phyloP scores from a whole-genome alignment of 345 rosid species.

The Barbarea vulgaris region DNA sequence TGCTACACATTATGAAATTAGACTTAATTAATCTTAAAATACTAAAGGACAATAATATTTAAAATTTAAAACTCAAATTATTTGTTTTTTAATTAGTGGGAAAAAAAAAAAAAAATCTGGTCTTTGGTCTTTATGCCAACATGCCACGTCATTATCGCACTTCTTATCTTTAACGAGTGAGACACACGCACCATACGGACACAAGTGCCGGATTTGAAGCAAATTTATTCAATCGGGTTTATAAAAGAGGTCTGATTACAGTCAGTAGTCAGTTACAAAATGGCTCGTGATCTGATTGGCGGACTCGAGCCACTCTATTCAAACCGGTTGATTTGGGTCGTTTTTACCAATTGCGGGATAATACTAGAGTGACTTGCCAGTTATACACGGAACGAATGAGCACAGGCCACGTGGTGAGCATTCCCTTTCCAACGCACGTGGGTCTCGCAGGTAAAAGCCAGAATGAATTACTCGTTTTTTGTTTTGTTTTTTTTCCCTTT shows the following conservation, averaged over 20 bases:
- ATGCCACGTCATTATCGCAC: conserved; percentile 34
- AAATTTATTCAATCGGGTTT: conserved; percentile 2
- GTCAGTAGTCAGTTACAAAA: conserved; percentile 18
- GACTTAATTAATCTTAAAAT: neutral
- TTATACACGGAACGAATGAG: conserved; percentile 14
- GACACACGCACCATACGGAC: neutral
- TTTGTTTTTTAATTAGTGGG: neutral
- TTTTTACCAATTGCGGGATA: neutral
- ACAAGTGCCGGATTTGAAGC: conserved; percentile 24
- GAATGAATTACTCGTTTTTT: conserved; percentile 22
- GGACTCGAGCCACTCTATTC: conserved; percentile 36
- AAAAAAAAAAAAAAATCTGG: neutral
- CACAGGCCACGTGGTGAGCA: conserved; percentile 34
- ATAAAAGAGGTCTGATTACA: neutral
- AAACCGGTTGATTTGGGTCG: conserved; percentile 14
- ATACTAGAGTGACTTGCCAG: conserved; percentile 26
- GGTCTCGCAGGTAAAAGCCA: conserved; percentile 40
- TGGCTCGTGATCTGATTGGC: conserved; percentile 33
- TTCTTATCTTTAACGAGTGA: neutral
- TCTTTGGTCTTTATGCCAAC: conserved; percentile 13
- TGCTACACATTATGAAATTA: neutral
- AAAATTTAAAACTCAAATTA: neutral
- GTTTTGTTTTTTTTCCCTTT: neutral
- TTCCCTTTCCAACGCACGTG: conserved; percentile 39
- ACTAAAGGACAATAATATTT: neutral